phyloP scores from a whole-genome alignment of 106 monocot genomes.

The Dioscorea dumetorum region DNA sequence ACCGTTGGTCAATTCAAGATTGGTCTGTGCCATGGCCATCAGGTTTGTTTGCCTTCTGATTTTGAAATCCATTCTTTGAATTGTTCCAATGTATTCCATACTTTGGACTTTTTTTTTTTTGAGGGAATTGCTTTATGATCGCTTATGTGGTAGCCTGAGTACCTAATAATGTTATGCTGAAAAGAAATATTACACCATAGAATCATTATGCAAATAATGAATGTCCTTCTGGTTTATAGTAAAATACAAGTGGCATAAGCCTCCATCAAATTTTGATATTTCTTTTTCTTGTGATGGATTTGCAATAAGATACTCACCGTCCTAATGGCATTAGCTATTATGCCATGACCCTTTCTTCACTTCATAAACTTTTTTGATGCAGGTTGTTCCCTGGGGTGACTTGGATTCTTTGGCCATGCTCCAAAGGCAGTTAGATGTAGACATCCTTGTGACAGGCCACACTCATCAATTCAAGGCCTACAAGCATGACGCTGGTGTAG shows the following conservation, averaged over 20 bases:
- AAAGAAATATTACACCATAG: too few species aligned
- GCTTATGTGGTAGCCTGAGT: not conserved
- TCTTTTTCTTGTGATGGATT: too few species aligned
- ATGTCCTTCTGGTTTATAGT: too few species aligned
- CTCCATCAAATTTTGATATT: too few species aligned
- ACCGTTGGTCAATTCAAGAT: slow-evolving; percentile 97
- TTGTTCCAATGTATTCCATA: too few species aligned
- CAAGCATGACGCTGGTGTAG: slow-evolving; percentile 96
- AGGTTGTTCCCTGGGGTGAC: slow-evolving; percentile 91
- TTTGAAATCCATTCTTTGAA: not conserved
- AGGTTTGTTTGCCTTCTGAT: slow-evolving; percentile 37
- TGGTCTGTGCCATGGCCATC: slow-evolving; percentile 94
- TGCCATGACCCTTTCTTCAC: not conserved
- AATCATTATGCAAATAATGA: too few species aligned
- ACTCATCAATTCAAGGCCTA: slow-evolving; percentile 99
- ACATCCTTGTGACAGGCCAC: slow-evolving; percentile 86
- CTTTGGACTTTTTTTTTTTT: too few species aligned
- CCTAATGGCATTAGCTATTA: not conserved
- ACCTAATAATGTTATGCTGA: too few species aligned
- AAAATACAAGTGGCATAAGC: too few species aligned
- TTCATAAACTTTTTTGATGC: slow-evolving; percentile 4
- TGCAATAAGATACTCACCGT: too few species aligned
- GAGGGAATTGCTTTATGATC: not conserved
- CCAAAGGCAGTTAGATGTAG: slow-evolving; percentile 89
- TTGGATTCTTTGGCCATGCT: slow-evolving; percentile 91